phyloP scores from a whole-genome alignment of 441 rosid genomes.

The Eutrema salsugineum region DNA sequence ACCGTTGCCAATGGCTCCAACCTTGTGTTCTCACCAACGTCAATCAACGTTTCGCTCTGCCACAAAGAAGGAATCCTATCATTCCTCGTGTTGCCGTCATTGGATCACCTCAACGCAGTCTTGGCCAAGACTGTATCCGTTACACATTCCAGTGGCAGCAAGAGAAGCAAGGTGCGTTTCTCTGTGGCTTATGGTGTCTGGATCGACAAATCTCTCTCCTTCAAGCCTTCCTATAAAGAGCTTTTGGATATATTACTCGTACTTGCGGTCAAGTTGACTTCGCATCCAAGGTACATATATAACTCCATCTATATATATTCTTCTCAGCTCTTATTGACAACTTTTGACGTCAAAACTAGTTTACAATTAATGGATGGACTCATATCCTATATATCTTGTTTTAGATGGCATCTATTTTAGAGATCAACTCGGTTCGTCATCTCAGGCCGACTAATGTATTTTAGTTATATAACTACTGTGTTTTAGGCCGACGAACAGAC shows the following conservation, averaged over 20 bases:
- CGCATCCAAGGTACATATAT: slow-evolving; percentile 63
- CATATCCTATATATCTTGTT: too few relatives aligned
- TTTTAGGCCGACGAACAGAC: too few relatives aligned
- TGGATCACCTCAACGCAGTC: slow-evolving; percentile 47
- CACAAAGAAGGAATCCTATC: slow-evolving; percentile 55
- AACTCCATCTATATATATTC: too few relatives aligned
- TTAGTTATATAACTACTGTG: too few relatives aligned
- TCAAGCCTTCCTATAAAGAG: slow-evolving; percentile 58
- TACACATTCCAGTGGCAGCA: slow-evolving; percentile 41
- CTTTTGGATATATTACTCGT: slow-evolving; percentile 42
- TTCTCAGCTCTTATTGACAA: not conserved
- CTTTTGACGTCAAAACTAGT: too few relatives aligned
- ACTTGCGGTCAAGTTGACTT: slow-evolving; percentile 55
- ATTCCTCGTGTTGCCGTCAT: slow-evolving; percentile 53
- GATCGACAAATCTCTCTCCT: slow-evolving; percentile 61
- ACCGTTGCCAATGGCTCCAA: slow-evolving; percentile 41
- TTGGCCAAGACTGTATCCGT: slow-evolving; percentile 31
- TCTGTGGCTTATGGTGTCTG: slow-evolving; percentile 67
- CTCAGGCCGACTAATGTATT: too few relatives aligned
- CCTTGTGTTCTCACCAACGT: slow-evolving; percentile 67
- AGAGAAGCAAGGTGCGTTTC: slow-evolving; percentile 50
- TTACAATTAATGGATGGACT: not conserved
- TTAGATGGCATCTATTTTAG: too few relatives aligned
- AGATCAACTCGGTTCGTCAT: too few relatives aligned
- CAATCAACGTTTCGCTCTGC: slow-evolving; percentile 57